Evolutionary conservation across 495 filamentous ascomycete genomes (phyloP), one percentile per base, ranked within the genome.

Genomic region (Aspergillus affinis): DNA sequence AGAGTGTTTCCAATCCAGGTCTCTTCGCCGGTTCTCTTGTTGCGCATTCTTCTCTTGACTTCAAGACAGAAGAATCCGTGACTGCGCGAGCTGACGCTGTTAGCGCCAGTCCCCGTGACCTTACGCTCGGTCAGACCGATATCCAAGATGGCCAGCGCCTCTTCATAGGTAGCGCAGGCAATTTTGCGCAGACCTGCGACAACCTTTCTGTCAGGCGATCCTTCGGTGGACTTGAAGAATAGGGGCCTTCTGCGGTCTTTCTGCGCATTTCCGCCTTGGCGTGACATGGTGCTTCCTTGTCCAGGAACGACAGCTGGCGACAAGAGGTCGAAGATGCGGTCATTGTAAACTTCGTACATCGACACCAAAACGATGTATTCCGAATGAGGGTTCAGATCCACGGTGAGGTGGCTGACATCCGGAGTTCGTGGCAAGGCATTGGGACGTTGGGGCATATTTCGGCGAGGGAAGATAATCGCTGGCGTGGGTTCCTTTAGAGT

Each of bases 291-390:
- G 41, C 68, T 74, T 20, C 73, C 75, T 50, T 79, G 69, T 45
- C 74, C 65, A 49, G 77, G 64, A 45, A 68, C 72, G 23, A 78
- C 73, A 3, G 79, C 70, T 1, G 82, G 79, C 1, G 89, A 87
- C 1, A 98, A 75, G 3, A 98, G 86, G 67, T 98, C 94, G 66
- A 94, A 98, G 54, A 98, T 97, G 13, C 93, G 87, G 72, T 98
- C 94, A 72, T 98, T 98, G 77, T 98, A 97, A 18, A 98, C 94
- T 74, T 98, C 95, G 74, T 97, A 98, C 94, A 98, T 98, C 18
- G 91, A 96, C 1, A 98, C 81, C 8, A 98, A 70, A 58, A 98
- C 86, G 5, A 92, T 88, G 67, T 97, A 97, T 61, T 97, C 92
- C 57, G 90, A 83, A 21, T 83, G 84, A 0, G 81, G 76, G 56